A percentile compares a stretch with the other conserved stretches of the same genome.
These are phyloP conservation scores for Schwanniomyces pseudopolymorphus DNA, from an alignment of 805 yeast genomes.

Conservation along the genomic window DNA sequence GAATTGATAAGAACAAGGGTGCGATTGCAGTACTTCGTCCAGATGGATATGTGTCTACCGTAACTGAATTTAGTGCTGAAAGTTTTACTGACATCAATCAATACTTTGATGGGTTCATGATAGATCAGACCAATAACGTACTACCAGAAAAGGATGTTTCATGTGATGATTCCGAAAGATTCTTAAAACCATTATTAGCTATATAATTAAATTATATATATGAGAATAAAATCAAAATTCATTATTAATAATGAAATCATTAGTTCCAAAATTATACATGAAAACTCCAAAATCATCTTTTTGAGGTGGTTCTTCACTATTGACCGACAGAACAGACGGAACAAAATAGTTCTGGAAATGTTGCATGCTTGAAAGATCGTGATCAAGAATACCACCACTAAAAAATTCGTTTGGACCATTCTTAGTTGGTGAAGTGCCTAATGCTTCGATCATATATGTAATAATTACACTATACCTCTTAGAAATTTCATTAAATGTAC, in stretches of 20 bases:
- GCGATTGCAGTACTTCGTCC: slow-evolving; percentile 25
- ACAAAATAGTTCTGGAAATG: slow-evolving; percentile 1
- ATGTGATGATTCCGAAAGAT: slow-evolving; percentile 8
- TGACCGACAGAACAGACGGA: not conserved
- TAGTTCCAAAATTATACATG: slow-evolving; percentile 17
- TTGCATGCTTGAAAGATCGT: not conserved
- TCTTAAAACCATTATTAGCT: slow-evolving; percentile 13
- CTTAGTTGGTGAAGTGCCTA: not conserved
- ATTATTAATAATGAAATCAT: slow-evolving; percentile 9
- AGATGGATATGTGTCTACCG: slow-evolving; percentile 19
- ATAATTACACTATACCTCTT: not conserved
- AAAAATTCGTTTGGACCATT: not conserved
- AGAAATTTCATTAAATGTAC: not conserved
- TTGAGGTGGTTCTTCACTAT: not conserved
- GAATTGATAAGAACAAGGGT: slow-evolving; percentile 22
- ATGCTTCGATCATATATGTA: slow-evolving; percentile 1
- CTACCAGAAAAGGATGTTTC: slow-evolving; percentile 3
- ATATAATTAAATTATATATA: slow-evolving; percentile 3
- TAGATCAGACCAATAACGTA: slow-evolving; percentile 8
- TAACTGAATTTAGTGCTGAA: slow-evolving; percentile 12
- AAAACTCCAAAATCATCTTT: slow-evolving; percentile 2
- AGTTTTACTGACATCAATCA: slow-evolving; percentile 15
- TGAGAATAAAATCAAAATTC: not conserved
- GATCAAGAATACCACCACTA: not conserved
- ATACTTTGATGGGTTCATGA: slow-evolving; percentile 17